Conservation (phyloP, 2,329 filamentous ascomycete genomes). For the Orbilia quercus region DNA sequence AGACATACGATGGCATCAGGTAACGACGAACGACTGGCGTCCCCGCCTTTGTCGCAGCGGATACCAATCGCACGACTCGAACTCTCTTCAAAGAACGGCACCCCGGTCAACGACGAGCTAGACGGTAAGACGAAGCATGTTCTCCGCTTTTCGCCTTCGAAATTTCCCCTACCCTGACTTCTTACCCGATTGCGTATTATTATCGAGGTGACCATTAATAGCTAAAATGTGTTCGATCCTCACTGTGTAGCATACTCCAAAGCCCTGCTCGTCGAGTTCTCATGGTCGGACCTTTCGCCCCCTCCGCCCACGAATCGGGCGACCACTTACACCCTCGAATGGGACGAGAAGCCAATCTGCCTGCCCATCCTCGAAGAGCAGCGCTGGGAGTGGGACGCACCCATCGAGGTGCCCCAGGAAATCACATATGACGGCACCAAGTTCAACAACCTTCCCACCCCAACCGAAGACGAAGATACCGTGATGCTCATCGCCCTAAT, state of each 20-base stretch:
- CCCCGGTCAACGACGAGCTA: slow-evolving; percentile 52
- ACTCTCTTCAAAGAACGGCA: slow-evolving; percentile 50
- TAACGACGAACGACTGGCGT: slow-evolving; percentile 47
- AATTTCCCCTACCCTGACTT: not conserved
- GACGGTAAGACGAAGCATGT: slow-evolving; percentile 39
- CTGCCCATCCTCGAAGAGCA: slow-evolving; percentile 54
- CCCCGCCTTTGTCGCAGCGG: slow-evolving; percentile 55
- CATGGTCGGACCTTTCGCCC: slow-evolving; percentile 52
- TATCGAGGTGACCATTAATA: not conserved
- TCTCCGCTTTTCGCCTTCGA: not conserved
- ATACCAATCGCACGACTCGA: slow-evolving; percentile 56
- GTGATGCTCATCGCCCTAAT: slow-evolving; percentile 50
- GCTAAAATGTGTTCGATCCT: slow-evolving; percentile 28
- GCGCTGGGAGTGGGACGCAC: slow-evolving; percentile 54
- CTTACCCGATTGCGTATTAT: not conserved
- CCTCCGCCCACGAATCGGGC: slow-evolving; percentile 43
- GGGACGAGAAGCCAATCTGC: slow-evolving; percentile 54
- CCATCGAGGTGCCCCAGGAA: slow-evolving; percentile 50
- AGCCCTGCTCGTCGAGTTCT: slow-evolving; percentile 54
- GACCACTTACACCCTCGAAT: slow-evolving; percentile 54
- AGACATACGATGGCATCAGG: slow-evolving; percentile 34
- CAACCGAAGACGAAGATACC: slow-evolving; percentile 51
- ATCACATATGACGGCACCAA: slow-evolving; percentile 53
- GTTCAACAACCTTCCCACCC: slow-evolving; percentile 40
- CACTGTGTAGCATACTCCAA: slow-evolving; percentile 45